Evolutionary conservation across 306 rosid species (phyloP), one percentile per base, ranked within the genome.

Genomic region (Rosa persica): DNA sequence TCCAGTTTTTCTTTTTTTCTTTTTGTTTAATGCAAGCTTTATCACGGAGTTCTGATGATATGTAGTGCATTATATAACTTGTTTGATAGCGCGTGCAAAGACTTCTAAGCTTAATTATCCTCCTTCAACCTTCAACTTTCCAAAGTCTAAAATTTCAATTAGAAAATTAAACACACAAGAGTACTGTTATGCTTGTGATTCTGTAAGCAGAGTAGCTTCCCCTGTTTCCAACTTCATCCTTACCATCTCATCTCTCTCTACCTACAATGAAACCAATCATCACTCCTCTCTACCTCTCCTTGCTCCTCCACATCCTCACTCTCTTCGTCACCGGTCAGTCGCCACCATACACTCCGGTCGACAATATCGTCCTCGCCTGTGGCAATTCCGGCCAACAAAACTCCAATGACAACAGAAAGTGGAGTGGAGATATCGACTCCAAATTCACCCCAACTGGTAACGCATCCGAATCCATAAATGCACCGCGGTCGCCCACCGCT

Each of bases 341-440:
- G 25, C 61, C 23, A 20, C 61, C 61, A 10, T 47, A 44, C 38
- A 22, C 17, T 15, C 20, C 52, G 11, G 38, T 44, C 7, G 69
- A 38, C 15, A 7, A 39, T 9, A 75, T 75, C 67, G 16, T 25
- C 57, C 4, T 75, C 1, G 22, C 65, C 9, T 42, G 67, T 11
- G 55, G 67, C 43, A 1, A 0, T 9, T 30, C 61, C 54, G 54
- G 43, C 30, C 51, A 46, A 20, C 6, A 0, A 3, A 1, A 3
- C 2, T 0, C 55, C n/a, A 16, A 16, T 4, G 68, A 27, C 5
- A 1, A 0, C 7, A 57, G 76, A 19, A 52, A 7, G 2, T 84
- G 87, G 87, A 25, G 2, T 2, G 82, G 82, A 40, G 87, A 84
- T 16, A 22, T 39, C 40, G 20, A 22, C 49, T 73, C 87, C 0